phyloP scores from a whole-genome alignment of 192 early-diverging fungal genomes.

The Thamnidium elegans region DNA sequence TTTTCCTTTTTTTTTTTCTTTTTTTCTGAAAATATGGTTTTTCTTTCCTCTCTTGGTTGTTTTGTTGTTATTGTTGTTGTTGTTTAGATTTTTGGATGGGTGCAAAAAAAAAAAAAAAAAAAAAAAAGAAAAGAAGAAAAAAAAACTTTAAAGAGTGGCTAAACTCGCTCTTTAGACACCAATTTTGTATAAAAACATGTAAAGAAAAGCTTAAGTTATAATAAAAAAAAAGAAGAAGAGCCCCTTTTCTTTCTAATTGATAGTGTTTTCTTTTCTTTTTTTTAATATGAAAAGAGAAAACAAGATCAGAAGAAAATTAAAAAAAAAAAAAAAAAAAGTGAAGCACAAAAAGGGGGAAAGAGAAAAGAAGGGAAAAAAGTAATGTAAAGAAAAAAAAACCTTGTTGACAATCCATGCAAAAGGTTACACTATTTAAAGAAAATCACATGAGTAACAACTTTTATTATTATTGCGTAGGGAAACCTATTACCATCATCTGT shows the following conservation, averaged over 20 bases:
- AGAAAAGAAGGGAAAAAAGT: background rate
- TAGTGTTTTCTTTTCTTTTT: no score
- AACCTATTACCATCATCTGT: constrained; percentile 15
- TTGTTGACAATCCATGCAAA: constrained; percentile 20
- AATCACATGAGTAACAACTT: background rate
- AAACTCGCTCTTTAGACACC: no score
- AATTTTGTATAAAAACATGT: no score
- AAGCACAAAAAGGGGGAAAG: constrained; percentile 4
- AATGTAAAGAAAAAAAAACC: background rate
- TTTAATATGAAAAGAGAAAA: no score
- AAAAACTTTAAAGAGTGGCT: no score
- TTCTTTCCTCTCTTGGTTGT: no score
- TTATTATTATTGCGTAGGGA: background rate
- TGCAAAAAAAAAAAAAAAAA: no score
- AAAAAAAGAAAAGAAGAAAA: background rate
- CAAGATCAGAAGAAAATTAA: no score
- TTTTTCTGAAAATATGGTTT: background rate
- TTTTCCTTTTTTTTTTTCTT: background rate
- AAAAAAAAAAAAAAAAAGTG: background rate
- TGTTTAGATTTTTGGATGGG: no score
- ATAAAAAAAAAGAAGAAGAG: background rate
- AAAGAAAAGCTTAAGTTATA: no score
- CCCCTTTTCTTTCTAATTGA: background rate
- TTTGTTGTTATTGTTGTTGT: no score
- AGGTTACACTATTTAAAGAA: constrained; percentile 7